Percentiles rank a stretch among this genome's conserved stretches.
phyloP scores from a whole-genome alignment of 2,329 filamentous ascomycete genomes.

The Nemania sp. region DNA sequence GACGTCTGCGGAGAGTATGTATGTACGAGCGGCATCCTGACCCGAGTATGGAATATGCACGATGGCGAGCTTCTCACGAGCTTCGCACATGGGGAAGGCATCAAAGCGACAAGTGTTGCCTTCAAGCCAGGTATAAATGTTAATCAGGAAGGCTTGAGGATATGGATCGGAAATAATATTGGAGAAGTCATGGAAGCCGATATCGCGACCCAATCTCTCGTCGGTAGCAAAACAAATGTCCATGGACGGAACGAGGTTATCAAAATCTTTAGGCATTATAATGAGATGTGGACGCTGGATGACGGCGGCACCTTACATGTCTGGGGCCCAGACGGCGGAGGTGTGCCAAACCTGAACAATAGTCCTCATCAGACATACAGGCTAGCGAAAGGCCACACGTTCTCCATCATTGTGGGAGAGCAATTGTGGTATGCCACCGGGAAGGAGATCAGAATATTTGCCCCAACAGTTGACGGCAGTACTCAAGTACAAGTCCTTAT shows the following conservation, averaged over 20 bases:
- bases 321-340: slow-evolving; percentile 76
- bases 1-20: slow-evolving; percentile 87
- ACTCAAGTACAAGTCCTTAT: slow-evolving; percentile 75
- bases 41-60: slow-evolving; percentile 82
- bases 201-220: slow-evolving; percentile 70
- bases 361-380: slow-evolving; percentile 75
- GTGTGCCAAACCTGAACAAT: slow-evolving; percentile 72
- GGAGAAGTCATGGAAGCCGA: slow-evolving; percentile 92
- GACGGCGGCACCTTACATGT: slow-evolving; percentile 84
- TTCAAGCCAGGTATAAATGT: slow-evolving; percentile 84
- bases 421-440: slow-evolving; percentile 86
- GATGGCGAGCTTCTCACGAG: slow-evolving; percentile 83
- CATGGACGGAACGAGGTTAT: slow-evolving; percentile 80
- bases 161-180: slow-evolving; percentile 89
- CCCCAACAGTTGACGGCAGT: slow-evolving; percentile 69
- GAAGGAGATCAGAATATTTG: slow-evolving; percentile 84
- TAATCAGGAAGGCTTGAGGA: slow-evolving; percentile 74
- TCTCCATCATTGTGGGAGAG: slow-evolving; percentile 83
- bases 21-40: slow-evolving; percentile 84
- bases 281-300: slow-evolving; percentile 93
- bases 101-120: slow-evolving; percentile 77
- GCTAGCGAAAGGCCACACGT: slow-evolving; percentile 79
- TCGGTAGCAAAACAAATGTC: slow-evolving; percentile 68
- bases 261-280: slow-evolving; percentile 82
- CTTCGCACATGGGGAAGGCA: slow-evolving; percentile 79